These are phyloP conservation scores for Astragalus glycyphyllos DNA, from an alignment of 306 rosid genomes.

Conservation along the genomic window DNA sequence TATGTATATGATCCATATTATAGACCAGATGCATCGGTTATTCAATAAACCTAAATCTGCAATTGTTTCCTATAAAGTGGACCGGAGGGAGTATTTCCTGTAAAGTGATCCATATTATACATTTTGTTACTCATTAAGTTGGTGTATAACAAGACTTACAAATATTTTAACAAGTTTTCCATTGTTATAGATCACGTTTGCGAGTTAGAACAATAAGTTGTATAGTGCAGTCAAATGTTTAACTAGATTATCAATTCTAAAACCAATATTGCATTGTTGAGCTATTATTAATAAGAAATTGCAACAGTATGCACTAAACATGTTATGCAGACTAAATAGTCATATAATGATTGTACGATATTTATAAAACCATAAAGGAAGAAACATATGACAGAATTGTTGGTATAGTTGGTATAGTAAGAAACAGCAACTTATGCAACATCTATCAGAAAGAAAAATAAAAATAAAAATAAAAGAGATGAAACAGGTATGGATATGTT, in stretches of 20 bases:
- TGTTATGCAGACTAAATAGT: too few relatives aligned
- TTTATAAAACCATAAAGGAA: not conserved
- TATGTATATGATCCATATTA: too few relatives aligned
- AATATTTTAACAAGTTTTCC: constrained; percentile 22
- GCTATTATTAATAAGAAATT: not conserved
- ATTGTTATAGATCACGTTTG: constrained; percentile 3
- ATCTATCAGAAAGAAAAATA: not conserved
- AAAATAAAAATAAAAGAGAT: not conserved
- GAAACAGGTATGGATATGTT: not conserved
- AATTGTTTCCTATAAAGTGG: not conserved
- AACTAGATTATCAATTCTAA: constrained; percentile 9
- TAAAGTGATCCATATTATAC: too few relatives aligned
- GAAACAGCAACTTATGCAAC: constrained; percentile 8
- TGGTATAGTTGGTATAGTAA: not conserved
- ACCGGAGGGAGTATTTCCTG: too few relatives aligned
- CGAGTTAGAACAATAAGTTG: not conserved
- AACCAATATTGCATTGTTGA: not conserved
- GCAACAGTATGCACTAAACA: not conserved
- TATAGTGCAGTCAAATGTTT: constrained; percentile 2
- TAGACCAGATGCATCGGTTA: not conserved
- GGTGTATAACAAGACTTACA: not conserved
- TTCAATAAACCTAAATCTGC: not conserved
- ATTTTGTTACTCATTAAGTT: not conserved
- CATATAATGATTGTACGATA: not conserved
- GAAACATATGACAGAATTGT: not conserved